Base-by-base conservation (phyloP, 2,329 filamentous ascomycete species). In the Aurifilum marmelostoma region DNA sequence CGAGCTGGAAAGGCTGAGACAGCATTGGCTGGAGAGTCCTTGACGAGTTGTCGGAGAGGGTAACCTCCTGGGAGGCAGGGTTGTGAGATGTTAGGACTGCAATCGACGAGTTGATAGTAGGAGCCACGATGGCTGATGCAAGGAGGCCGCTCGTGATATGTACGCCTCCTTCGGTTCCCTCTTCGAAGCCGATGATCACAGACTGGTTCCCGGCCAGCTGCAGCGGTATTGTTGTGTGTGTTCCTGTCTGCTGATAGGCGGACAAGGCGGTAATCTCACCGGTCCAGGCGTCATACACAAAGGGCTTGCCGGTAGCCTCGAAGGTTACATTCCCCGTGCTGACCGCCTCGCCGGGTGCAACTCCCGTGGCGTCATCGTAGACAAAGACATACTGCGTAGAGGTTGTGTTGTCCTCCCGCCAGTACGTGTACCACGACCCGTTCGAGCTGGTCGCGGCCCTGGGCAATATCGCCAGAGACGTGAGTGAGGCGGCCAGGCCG, bases 241-340 rank as follows among this genome's bases (percentile, higher is more conserved):
- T 65, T 1, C 52, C 63, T 3, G 63, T 41, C 7, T 50, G 43
- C n/a, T 68, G 39, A 24, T 61, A 65, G 1, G 58, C 39, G 39
- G 64, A 37, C 3, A 68, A 34, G 9, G 67, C 56, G 11, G 58
- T 60, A 2, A 64, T 16, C 4, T 41, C 27, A 21, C 67, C 63
- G 1, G 80, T 82, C 80, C 81, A 85, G 4, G 80, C 79, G 72
- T 84, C 75, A 65, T 71, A 71, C n/a, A 71, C 29, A 12, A 69
- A 69, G 4, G 69, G 67, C 1, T 60, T 66, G 11, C 60, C 63
- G 8, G 67, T 37, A 9, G 64, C 24, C 14, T 61, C 65, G 63
- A 71, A 71, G 5, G 67, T 56, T 16, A 71, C 54, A 7, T 47
- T 16, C 3, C 67, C 63, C 2, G 41, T 54, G 21, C 34, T 60